Evolutionary conservation across 2,329 filamentous ascomycete species (phyloP).

Genomic region (Fusarium metavorans): DNA sequence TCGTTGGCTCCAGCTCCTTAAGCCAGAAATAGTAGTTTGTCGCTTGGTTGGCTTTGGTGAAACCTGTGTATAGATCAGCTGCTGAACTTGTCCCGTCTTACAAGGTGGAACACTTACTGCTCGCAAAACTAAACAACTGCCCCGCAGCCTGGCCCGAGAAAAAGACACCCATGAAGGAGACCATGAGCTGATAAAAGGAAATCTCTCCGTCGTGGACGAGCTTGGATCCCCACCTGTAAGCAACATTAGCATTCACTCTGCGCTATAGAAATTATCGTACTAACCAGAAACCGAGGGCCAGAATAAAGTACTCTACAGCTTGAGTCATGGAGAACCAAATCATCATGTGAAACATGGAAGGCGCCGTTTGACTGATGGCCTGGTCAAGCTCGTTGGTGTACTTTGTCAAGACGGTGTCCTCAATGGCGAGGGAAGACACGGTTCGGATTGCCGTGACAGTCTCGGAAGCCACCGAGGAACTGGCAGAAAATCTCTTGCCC

Average conservation of each 20-base stretch:
- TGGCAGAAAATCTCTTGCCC: constrained; percentile 47
- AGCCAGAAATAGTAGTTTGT: constrained; percentile 65
- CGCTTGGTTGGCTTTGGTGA: constrained; percentile 61
- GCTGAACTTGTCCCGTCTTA: not conserved
- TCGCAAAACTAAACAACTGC: constrained; percentile 58
- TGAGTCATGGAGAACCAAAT: constrained; percentile 51
- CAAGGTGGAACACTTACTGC: constrained; percentile 52
- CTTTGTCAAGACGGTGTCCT: constrained; percentile 45
- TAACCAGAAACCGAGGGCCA: constrained; percentile 55
- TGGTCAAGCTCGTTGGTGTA: constrained; percentile 47
- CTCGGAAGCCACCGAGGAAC: constrained; percentile 56
- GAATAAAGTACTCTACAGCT: constrained; percentile 49
- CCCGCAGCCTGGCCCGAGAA: constrained; percentile 54
- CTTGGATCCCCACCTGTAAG: constrained; percentile 47
- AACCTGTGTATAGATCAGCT: constrained; percentile 41
- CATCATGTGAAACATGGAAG: constrained; percentile 47
- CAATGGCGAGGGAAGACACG: constrained; percentile 55
- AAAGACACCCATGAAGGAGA: constrained; percentile 63
- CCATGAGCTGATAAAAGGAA: constrained; percentile 62
- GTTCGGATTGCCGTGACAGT: constrained; percentile 53
- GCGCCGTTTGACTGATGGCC: constrained; percentile 37
- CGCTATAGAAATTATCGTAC: not conserved
- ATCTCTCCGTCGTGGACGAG: constrained; percentile 56
- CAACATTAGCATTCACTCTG: not conserved
- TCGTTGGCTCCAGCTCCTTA: constrained; percentile 8